Evolutionary conservation across 2,329 filamentous ascomycete genomes (phyloP), one percentile per base, ranked within the genome.

Genomic region (Lithohypha guttulata): DNA sequence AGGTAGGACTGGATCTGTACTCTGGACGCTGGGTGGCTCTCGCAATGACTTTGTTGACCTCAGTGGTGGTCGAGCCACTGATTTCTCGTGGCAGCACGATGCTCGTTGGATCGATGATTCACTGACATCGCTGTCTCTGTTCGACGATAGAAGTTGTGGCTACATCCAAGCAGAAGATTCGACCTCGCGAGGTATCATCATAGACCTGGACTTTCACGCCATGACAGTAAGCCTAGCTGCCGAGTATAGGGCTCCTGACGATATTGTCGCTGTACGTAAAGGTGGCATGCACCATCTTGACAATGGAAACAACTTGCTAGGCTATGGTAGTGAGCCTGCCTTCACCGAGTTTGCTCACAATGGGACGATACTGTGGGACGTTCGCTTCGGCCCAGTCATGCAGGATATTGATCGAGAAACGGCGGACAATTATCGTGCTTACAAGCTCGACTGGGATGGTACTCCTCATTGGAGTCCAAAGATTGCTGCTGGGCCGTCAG

Each of bases 41-140:
- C 52, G 56, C 14, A 59, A 59, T 17, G 43, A 46, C 19, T 50
- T 44, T 25, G 9, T 6, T 15, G 20, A 33, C 6, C 42, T 47
- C 5, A 43, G 49, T 15, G 34, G 26, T 10, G 35, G 35, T 8
- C n/a, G 17, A 17, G 33, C 33, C 5, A 4, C 13, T 7, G 55
- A 52, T 35, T 64, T 64, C 46, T 62, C 60, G 14, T 60, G 59
- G 42, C 61, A 63, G 37, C 61, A 63, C 42, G 59, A 63, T 46
- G 60, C 60, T 18, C 20, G 33, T 13, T 34, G 32, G 32, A 34
- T 25, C 3, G 33, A 25, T 27, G 9, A 17, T 17, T 13, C 6
- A 7, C 18, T 35, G 10, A 35, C 33, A 3, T 14, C 20, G 7
- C 13, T 35, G 7, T 25, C 19, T 15, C 11, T 35, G 3, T 35